Percentiles rank a stretch among this genome's conserved stretches.
phyloP scores from a whole-genome alignment of 108 stramenopile species.

The Craspedostauros australis region DNA sequence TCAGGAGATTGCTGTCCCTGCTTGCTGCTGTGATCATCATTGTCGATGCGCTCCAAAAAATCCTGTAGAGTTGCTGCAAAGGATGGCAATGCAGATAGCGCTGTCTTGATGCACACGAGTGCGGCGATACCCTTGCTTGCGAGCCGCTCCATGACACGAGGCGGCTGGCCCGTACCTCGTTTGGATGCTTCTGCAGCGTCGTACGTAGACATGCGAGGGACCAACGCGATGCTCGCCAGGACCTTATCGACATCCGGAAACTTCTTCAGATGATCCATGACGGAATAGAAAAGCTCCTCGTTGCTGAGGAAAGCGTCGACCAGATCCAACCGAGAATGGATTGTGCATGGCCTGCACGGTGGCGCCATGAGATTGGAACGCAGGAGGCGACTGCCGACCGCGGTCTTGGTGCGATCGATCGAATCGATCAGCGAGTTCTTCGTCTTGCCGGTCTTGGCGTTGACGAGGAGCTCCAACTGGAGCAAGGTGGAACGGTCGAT shows the following conservation, averaged over 20 bases:
- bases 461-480: conserved; percentile 76
- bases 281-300: conserved; percentile 79
- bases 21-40: background rate
- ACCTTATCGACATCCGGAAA: conserved; percentile 82
- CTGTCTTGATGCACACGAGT: conserved; percentile 81
- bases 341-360: conserved; percentile 64
- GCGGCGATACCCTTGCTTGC: conserved; percentile 83
- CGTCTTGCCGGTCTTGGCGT: conserved; percentile 68
- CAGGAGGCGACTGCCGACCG: conserved; percentile 73
- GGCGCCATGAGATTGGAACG: conserved; percentile 84
- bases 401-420: conserved; percentile 84
- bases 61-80: conserved; percentile 60
- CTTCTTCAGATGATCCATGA: conserved; percentile 70
- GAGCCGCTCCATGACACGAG: conserved; percentile 39
- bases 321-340: conserved; percentile 74
- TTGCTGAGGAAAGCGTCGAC: conserved; percentile 76
- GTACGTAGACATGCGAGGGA: conserved; percentile 23
- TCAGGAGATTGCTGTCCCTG: conserved; percentile 1
- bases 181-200: conserved; percentile 1
- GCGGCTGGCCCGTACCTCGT: conserved; percentile 10
- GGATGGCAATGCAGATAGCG: conserved; percentile 53
- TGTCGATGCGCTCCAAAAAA: conserved; percentile 43
- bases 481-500: conserved; percentile 75
- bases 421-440: conserved; percentile 63
- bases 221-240: conserved; percentile 68